These are phyloP conservation scores for Exserohilum rostratum DNA, from an alignment of 2,329 filamentous ascomycete species.

Conservation along the genomic window DNA sequence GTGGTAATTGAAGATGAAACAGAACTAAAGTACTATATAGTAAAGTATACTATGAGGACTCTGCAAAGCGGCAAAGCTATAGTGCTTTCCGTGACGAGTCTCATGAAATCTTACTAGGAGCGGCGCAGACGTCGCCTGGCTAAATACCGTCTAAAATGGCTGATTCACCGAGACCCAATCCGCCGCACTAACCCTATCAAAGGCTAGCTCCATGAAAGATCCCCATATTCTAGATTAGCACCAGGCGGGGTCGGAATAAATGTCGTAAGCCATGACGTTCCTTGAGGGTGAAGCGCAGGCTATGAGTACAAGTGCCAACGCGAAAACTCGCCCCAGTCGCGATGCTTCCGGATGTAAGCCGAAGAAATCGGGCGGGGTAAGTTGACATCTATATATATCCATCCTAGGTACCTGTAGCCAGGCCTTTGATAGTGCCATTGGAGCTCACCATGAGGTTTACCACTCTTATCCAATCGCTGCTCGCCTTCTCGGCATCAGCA, in stretches of 20 bases:
- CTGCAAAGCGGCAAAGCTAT: neutral
- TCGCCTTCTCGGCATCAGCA: neutral
- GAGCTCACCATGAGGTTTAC: neutral
- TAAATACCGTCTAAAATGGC: constrained; percentile 1
- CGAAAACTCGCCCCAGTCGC: neutral
- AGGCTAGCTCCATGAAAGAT: neutral
- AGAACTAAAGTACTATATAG: no score
- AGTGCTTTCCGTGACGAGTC: neutral
- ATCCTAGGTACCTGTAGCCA: neutral
- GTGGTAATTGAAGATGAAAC: no score
- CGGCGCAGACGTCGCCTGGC: neutral
- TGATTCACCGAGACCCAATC: neutral
- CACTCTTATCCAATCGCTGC: neutral
- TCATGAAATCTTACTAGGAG: neutral
- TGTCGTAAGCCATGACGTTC: neutral
- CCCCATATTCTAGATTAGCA: neutral
- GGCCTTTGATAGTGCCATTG: neutral
- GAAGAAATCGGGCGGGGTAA: neutral
- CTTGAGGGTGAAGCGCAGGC: neutral
- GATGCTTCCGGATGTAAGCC: neutral
- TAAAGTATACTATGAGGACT: no score
- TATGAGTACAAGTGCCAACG: neutral
- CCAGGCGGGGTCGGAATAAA: neutral
- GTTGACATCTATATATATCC: neutral
- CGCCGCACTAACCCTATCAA: neutral